These are phyloP conservation scores for Umbelopsis ramanniana DNA, from an alignment of 192 early-diverging fungal genomes.

Conservation along the genomic window DNA sequence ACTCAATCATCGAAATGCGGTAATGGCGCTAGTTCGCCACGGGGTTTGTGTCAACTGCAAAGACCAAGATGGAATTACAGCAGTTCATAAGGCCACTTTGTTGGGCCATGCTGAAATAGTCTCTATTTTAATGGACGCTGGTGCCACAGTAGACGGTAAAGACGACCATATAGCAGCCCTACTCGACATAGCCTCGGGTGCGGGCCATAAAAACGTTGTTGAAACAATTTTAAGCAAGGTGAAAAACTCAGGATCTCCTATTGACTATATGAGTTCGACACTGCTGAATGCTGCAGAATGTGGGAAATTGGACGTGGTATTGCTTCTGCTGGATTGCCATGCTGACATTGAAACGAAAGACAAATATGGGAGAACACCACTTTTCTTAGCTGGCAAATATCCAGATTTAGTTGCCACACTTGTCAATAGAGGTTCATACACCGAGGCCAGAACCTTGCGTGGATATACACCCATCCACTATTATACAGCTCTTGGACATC, in stretches of 20 bases:
- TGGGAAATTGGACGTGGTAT: not conserved
- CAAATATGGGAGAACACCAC: not conserved
- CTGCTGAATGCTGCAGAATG: not conserved
- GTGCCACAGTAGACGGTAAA: not conserved
- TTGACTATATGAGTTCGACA: too few species aligned
- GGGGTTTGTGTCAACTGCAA: not conserved
- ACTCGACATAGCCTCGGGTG: not conserved
- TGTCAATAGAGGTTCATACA: not conserved
- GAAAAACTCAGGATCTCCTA: too few species aligned
- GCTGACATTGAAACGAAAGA: not conserved
- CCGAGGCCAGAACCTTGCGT: not conserved
- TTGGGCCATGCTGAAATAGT: not conserved
- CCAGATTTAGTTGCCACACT: not conserved
- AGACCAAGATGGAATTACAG: not conserved
- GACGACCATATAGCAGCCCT: not conserved
- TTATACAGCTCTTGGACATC: not conserved
- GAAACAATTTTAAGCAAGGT: not conserved
- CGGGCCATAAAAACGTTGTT: not conserved
- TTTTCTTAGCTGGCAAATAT: not conserved
- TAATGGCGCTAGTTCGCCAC: not conserved
- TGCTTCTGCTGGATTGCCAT: not conserved
- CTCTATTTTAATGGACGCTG: not conserved
- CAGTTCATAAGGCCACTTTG: not conserved
- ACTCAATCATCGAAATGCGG: not conserved
- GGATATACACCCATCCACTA: not conserved